These are phyloP conservation scores for Pseudopyricularia javanii DNA, from an alignment of 2,329 filamentous ascomycete genomes.

Conservation along the genomic window DNA sequence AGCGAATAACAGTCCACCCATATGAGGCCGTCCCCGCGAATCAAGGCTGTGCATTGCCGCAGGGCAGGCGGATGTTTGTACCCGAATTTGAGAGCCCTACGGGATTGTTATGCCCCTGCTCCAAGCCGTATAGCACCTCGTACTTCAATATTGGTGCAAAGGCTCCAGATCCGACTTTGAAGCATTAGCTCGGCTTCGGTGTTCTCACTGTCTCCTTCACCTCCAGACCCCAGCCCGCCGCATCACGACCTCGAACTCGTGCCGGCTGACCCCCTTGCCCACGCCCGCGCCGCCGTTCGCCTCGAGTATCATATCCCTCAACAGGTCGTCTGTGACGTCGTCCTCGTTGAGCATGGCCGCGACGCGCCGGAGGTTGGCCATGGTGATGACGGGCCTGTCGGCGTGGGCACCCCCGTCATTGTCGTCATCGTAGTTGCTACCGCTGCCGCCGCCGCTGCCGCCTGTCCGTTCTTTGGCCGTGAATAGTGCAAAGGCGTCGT, in stretches of 20 bases:
- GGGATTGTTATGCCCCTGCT: too few relatives aligned
- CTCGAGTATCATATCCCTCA: slow-evolving; percentile 91
- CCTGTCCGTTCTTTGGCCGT: slow-evolving; percentile 30
- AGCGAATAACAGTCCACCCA: too few relatives aligned
- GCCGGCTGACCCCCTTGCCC: slow-evolving; percentile 56
- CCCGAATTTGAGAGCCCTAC: too few relatives aligned
- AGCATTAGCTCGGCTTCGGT: too few relatives aligned
- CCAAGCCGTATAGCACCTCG: too few relatives aligned
- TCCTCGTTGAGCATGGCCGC: slow-evolving; percentile 75
- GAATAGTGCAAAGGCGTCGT: slow-evolving; percentile 75
- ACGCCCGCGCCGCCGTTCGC: slow-evolving; percentile 73
- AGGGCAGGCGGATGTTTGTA: too few relatives aligned
- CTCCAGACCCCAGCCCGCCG: slow-evolving; percentile 70
- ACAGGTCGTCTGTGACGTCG: slow-evolving; percentile 58
- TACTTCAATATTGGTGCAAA: too few relatives aligned
- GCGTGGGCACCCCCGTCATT: too few relatives aligned
- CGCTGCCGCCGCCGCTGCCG: slow-evolving; percentile 8
- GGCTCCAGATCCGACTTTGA: too few relatives aligned
- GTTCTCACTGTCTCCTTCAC: slow-evolving; percentile 35
- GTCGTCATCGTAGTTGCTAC: background rate
- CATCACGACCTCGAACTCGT: slow-evolving; percentile 84
- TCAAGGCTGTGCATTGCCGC: too few relatives aligned
- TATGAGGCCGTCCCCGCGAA: too few relatives aligned
- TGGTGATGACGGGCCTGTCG: slow-evolving; percentile 52
- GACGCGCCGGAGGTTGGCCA: slow-evolving; percentile 66